A percentile compares a stretch with the other conserved stretches of the same genome.
phyloP scores from a whole-genome alignment of 805 yeast genomes.

The Saccharomycopsis sp. region DNA sequence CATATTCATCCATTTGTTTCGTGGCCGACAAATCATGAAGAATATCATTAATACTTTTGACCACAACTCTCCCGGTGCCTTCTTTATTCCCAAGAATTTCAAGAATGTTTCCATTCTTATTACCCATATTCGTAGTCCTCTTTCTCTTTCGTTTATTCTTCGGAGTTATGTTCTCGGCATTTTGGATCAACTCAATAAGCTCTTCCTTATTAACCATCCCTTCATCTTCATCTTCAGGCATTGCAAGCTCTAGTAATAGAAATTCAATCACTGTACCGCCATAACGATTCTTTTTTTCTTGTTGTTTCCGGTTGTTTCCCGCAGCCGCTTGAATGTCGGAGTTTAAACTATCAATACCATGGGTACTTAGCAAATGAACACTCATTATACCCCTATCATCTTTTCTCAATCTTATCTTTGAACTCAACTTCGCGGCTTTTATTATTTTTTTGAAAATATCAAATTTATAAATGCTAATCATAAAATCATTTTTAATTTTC shows the following conservation, averaged over 20 bases:
- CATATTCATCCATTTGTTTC: not conserved
- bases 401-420: slow-evolving; percentile 46
- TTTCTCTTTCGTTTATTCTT: slow-evolving; percentile 3
- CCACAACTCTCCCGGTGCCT: slow-evolving; percentile 17
- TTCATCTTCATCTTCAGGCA: slow-evolving; percentile 18
- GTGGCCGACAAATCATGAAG: slow-evolving; percentile 12
- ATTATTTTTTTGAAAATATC: slow-evolving; percentile 39
- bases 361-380: slow-evolving; percentile 36
- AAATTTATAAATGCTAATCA: slow-evolving; percentile 46
- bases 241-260: slow-evolving; percentile 15
- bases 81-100: slow-evolving; percentile 17
- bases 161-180: slow-evolving; percentile 8
- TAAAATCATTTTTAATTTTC: slow-evolving; percentile 27
- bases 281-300: slow-evolving; percentile 3
- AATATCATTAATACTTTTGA: slow-evolving; percentile 27
- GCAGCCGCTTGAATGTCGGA: not conserved
- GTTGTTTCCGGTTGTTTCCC: not conserved
- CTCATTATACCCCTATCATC: slow-evolving; percentile 44
- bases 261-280: slow-evolving; percentile 20
- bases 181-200: slow-evolving; percentile 14
- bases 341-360: slow-evolving; percentile 1
- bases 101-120: slow-evolving; percentile 1
- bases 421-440: slow-evolving; percentile 43
- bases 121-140: slow-evolving; percentile 4
- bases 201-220: slow-evolving; percentile 11